Percentiles rank a stretch among this genome's conserved stretches.
These are phyloP conservation scores for Penicillium sp. DNA, from an alignment of 2,329 filamentous ascomycete species.

Conservation along the genomic window DNA sequence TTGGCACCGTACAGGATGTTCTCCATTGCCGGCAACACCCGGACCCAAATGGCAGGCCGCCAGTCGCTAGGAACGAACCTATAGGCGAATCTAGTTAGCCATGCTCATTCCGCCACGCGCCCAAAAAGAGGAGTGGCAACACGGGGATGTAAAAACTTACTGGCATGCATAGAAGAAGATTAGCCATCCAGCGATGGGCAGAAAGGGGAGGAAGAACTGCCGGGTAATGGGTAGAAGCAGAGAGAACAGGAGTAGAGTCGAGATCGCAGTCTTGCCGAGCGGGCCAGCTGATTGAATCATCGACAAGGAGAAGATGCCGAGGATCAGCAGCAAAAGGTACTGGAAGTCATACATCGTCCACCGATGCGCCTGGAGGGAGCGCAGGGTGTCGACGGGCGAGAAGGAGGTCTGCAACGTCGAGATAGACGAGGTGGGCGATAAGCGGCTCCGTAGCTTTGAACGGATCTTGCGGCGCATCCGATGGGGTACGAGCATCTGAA, in stretches of 20 bases:
- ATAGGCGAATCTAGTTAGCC: neutral
- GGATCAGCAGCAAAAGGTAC: conserved; percentile 67
- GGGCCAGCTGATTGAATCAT: conserved; percentile 76
- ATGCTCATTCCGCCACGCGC: conserved; percentile 3
- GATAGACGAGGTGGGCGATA: conserved; percentile 66
- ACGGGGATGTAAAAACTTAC: conserved; percentile 52
- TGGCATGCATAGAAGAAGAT: conserved; percentile 89
- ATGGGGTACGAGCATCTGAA: conserved; percentile 54
- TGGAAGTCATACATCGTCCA: conserved; percentile 83
- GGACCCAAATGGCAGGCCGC: conserved; percentile 90
- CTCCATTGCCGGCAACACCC: conserved; percentile 86
- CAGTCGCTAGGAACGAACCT: conserved; percentile 88
- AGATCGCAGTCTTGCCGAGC: conserved; percentile 67
- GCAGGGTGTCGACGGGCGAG: conserved; percentile 71
- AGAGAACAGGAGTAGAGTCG: conserved; percentile 62
- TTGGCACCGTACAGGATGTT: conserved; percentile 96
- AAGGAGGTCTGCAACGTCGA: conserved; percentile 75
- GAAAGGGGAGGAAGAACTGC: conserved; percentile 84
- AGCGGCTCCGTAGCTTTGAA: conserved; percentile 62
- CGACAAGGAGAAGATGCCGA: conserved; percentile 76
- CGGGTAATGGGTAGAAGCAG: conserved; percentile 76
- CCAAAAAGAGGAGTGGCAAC: neutral
- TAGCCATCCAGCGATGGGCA: conserved; percentile 79
- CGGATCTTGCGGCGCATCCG: conserved; percentile 62
- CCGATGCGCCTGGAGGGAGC: conserved; percentile 67